Conservation (phyloP, 2,329 filamentous ascomycete species). For the Thelonectria blattea region DNA sequence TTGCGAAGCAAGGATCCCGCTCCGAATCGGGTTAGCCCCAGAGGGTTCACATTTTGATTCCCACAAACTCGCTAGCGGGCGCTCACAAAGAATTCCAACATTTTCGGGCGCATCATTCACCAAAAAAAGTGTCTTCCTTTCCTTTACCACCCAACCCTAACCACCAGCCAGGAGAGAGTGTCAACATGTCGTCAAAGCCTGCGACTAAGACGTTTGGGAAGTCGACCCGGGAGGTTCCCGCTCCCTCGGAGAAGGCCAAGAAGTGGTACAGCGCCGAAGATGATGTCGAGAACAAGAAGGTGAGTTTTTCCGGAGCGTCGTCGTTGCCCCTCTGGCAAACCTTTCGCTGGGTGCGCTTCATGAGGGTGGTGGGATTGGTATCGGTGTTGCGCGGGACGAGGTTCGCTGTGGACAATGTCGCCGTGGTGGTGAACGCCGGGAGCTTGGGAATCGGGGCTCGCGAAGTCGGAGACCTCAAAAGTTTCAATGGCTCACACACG, state of each 20-base stretch:
- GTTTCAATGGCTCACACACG: constrained; percentile 19
- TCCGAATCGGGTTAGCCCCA: constrained; percentile 44
- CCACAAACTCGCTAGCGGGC: constrained; percentile 51
- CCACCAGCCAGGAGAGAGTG: constrained; percentile 51
- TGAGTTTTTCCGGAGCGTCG: constrained; percentile 62
- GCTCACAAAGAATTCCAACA: constrained; percentile 51
- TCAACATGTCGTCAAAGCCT: constrained; percentile 77
- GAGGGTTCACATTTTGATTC: constrained; percentile 53
- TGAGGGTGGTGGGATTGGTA: constrained; percentile 14
- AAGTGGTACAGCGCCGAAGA: constrained; percentile 99
- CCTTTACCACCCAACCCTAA: constrained; percentile 44
- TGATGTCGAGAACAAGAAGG: constrained; percentile 88
- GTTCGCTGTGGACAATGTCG: constrained; percentile 19
- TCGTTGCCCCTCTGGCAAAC: constrained; percentile 17
- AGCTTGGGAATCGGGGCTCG: constrained; percentile 20
- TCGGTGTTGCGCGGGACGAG: constrained; percentile 21
- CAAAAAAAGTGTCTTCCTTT: constrained; percentile 44
- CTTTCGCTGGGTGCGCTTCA: constrained; percentile 16
- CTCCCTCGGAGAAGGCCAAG: constrained; percentile 88
- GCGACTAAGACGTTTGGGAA: constrained; percentile 97
- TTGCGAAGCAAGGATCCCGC: constrained; percentile 22
- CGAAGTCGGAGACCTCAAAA: constrained; percentile 25
- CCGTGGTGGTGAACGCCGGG: constrained; percentile 16
- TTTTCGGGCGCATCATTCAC: constrained; percentile 46
- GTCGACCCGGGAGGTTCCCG: constrained; percentile 90